Percentiles rank a stretch among this genome's conserved stretches.
Conservation (phyloP, 1,284 basidiomycete species). For the Heterobasidion occidentale region DNA sequence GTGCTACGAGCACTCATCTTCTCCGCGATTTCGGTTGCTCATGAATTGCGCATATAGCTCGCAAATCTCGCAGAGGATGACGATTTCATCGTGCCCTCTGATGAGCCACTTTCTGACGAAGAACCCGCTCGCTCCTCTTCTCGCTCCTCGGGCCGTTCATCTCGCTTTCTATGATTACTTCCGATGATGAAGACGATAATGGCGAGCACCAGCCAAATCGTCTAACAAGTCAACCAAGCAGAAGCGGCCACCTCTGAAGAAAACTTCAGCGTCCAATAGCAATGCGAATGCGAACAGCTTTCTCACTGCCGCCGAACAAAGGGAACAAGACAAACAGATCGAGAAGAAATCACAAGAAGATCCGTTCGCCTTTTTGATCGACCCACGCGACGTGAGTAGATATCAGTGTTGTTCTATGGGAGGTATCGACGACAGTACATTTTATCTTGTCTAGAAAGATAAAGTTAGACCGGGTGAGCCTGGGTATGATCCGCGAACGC, state of each 20-base stretch:
- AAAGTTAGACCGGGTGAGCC: constrained; percentile 72
- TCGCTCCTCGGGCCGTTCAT: constrained; percentile 29
- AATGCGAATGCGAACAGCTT: constrained; percentile 36
- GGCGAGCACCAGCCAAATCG: constrained; percentile 20
- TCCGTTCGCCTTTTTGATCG: constrained; percentile 76
- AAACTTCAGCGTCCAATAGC: constrained; percentile 19
- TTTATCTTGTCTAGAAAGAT: constrained; percentile 58
- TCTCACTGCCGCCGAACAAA: constrained; percentile 82
- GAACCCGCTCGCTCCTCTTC: constrained; percentile 23
- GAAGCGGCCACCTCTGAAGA: constrained; percentile 3
- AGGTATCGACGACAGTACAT: background rate
- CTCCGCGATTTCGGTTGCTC: background rate
- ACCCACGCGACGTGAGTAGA: constrained; percentile 63
- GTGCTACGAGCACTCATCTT: background rate
- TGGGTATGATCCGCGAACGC: constrained; percentile 89
- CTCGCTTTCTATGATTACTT: constrained; percentile 12
- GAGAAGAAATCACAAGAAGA: constrained; percentile 79
- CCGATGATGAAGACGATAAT: constrained; percentile 26
- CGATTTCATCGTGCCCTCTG: constrained; percentile 46
- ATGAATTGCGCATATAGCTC: constrained; percentile 19
- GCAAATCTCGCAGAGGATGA: constrained; percentile 44
- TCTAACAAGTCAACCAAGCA: constrained; percentile 17
- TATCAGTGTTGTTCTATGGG: background rate
- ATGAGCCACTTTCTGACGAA: constrained; percentile 15
- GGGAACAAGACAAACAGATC: constrained; percentile 68